Evolutionary conservation across 768 basidiomycete genomes (phyloP).

Genomic region (Rhodosporidiobolus odoratus): DNA sequence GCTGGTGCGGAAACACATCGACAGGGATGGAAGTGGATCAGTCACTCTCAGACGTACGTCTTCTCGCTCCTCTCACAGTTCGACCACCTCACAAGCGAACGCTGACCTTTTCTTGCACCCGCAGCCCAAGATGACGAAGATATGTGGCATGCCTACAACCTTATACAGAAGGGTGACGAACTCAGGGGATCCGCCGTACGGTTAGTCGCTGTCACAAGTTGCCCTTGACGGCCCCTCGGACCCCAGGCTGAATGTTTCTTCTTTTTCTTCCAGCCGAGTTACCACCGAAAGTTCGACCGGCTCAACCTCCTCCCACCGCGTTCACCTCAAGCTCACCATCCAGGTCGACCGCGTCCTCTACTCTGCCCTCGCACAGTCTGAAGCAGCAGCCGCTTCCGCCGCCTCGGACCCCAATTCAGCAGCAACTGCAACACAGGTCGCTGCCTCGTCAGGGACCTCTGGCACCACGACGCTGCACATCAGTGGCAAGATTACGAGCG

Average conservation of each 20-base stretch:
- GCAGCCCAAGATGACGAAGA: slow-evolving; percentile 90
- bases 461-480: slow-evolving; percentile 61
- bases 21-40: slow-evolving; percentile 79
- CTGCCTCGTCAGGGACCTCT: slow-evolving; percentile 46
- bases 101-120: neutral
- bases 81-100: neutral
- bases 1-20: slow-evolving; percentile 71
- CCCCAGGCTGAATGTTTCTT: neutral
- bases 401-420: slow-evolving; percentile 48
- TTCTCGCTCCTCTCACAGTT: neutral
- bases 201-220: neutral
- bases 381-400: slow-evolving; percentile 48
- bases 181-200: slow-evolving; percentile 31
- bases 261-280: slow-evolving; percentile 54
- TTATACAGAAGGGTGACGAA: slow-evolving; percentile 59
- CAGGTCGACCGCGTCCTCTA: slow-evolving; percentile 74
- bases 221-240: no score
- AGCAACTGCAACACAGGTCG: slow-evolving; percentile 44
- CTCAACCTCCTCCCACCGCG: slow-evolving; percentile 83
- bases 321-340: slow-evolving; percentile 77
- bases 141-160: slow-evolving; percentile 99
- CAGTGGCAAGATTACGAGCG: slow-evolving; percentile 73
- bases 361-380: slow-evolving; percentile 60
- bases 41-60: slow-evolving; percentile 67
- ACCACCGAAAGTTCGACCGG: slow-evolving; percentile 87